Evolutionary conservation across 192 early-diverging fungal species (phyloP).

Genomic region (Spizellomyces sp.): DNA sequence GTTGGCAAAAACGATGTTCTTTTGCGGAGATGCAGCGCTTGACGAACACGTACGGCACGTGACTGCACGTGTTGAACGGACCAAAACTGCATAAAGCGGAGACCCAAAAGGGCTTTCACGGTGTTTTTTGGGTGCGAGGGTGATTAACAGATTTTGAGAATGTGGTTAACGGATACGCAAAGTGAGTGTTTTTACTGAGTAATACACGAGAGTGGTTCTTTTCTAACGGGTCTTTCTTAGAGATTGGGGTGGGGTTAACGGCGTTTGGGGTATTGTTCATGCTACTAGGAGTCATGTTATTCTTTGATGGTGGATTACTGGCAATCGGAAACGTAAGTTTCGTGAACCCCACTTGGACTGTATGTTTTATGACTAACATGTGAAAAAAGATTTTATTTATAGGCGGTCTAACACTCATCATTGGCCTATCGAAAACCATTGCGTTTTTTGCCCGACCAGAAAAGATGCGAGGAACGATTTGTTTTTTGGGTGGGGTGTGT

Average conservation of each 20-base stretch:
- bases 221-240: too few relatives aligned
- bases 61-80: too few relatives aligned
- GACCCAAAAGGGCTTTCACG: too few relatives aligned
- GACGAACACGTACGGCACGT: too few relatives aligned
- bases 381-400: constrained; percentile 91
- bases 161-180: constrained; percentile 76
- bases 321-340: constrained; percentile 98
- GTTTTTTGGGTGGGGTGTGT: constrained; percentile 86
- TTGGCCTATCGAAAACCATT: constrained; percentile 86
- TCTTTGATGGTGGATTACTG: constrained; percentile 93
- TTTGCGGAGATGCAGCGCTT: too few relatives aligned
- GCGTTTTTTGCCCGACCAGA: constrained; percentile 81
- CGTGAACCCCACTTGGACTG: too few relatives aligned
- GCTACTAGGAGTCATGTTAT: constrained; percentile 88
- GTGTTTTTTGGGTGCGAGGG: too few relatives aligned
- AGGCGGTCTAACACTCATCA: constrained; percentile 83
- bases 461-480: constrained; percentile 87
- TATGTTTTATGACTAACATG: too few relatives aligned
- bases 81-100: too few relatives aligned
- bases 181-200: constrained; percentile 53
- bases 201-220: not conserved
- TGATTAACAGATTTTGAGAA: not conserved
- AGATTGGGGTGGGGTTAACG: constrained; percentile 94
- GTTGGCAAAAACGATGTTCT: too few relatives aligned
- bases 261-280: constrained; percentile 92